These are phyloP conservation scores for Dacryopinax spathularia DNA, from an alignment of 768 basidiomycete genomes.

Conservation along the genomic window DNA sequence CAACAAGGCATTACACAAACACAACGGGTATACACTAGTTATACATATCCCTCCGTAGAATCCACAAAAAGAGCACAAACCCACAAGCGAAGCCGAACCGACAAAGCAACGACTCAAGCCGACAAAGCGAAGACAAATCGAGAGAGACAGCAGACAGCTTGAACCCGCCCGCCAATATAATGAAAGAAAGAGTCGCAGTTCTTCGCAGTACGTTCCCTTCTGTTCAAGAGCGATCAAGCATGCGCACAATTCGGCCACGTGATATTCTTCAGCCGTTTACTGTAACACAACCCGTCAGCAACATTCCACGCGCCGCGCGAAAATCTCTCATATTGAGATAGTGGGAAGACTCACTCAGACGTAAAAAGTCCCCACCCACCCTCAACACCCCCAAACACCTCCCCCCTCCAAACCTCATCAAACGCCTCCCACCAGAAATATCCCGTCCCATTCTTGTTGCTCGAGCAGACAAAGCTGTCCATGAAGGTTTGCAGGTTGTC, in stretches of 20 bases:
- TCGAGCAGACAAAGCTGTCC: slow-evolving; percentile 4
- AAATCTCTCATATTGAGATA: too few species aligned
- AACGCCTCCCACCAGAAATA: slow-evolving; percentile 9
- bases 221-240: background rate
- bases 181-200: too few species aligned
- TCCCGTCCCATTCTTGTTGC: slow-evolving; percentile 6
- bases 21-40: too few species aligned
- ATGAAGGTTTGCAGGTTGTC: slow-evolving; percentile 1
- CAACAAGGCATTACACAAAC: too few species aligned
- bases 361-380: slow-evolving; percentile 7
- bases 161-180: too few species aligned
- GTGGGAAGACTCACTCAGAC: background rate
- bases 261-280: slow-evolving; percentile 6
- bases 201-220: too few species aligned
- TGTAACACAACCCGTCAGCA: background rate
- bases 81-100: too few species aligned
- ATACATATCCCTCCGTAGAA: too few species aligned
- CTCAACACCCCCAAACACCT: slow-evolving; percentile 8
- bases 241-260: slow-evolving; percentile 6
- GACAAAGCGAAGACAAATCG: too few species aligned
- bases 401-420: slow-evolving; percentile 6
- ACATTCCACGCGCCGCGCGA: background rate
- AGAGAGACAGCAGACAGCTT: too few species aligned
- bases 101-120: too few species aligned
- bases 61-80: too few species aligned